These are phyloP conservation scores for Lepidopterella palustris DNA, from an alignment of 495 filamentous ascomycete genomes.

Conservation along the genomic window DNA sequence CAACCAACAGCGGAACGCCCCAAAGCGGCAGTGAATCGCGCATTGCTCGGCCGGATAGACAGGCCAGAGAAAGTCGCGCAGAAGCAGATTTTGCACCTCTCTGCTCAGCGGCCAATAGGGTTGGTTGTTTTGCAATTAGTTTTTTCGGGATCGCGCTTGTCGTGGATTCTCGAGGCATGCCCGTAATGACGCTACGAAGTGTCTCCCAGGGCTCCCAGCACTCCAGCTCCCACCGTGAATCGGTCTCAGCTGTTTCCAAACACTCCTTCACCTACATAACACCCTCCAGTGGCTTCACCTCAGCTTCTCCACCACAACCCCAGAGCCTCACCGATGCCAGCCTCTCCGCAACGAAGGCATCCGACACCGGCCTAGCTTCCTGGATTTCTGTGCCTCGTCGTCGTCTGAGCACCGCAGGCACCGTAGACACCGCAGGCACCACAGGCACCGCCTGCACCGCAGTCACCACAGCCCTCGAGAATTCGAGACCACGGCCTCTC, in stretches of 20 bases:
- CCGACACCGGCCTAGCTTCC: not conserved
- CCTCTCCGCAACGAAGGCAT: not conserved
- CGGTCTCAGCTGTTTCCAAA: not conserved
- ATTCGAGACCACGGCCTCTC: constrained; percentile 6
- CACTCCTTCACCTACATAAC: not conserved
- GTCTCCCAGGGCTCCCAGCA: not conserved
- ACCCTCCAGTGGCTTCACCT: not conserved
- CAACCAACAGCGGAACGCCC: not conserved
- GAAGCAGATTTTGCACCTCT: not conserved
- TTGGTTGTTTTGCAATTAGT: not conserved
- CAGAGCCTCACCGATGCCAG: not conserved
- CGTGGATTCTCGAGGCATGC: not conserved
- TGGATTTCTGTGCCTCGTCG: not conserved
- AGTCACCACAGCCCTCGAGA: not conserved
- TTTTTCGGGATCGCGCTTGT: not conserved
- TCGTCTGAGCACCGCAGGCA: not conserved
- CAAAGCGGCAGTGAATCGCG: not conserved
- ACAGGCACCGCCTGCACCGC: not conserved
- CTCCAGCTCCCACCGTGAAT: too few relatives aligned
- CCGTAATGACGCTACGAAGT: not conserved
- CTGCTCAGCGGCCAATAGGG: not conserved
- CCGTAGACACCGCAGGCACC: not conserved
- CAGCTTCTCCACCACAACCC: not conserved
- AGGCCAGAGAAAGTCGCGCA: not conserved
- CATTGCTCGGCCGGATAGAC: too few relatives aligned